Percentiles rank a stretch among this genome's conserved stretches.
These are phyloP conservation scores for Cyathus olla DNA, from an alignment of 1,284 basidiomycete genomes.

Conservation along the genomic window DNA sequence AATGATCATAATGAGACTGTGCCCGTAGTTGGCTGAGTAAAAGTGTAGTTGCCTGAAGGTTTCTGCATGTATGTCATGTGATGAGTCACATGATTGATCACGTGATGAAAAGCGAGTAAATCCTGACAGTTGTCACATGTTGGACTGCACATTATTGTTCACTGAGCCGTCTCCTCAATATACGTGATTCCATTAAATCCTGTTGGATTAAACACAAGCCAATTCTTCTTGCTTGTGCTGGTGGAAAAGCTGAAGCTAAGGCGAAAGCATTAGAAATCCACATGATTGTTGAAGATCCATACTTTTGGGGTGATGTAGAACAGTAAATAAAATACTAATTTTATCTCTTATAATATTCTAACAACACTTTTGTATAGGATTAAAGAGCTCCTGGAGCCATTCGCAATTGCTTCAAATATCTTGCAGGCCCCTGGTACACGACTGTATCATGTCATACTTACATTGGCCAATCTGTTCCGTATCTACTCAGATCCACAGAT, in stretches of 20 bases:
- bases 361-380: neutral
- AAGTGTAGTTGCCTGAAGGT: too few relatives aligned
- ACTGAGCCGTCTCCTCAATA: constrained; percentile 11
- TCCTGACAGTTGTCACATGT: constrained; percentile 16
- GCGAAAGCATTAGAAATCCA: constrained; percentile 1
- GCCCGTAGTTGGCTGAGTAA: too few relatives aligned
- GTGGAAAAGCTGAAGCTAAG: constrained; percentile 1
- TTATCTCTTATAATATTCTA: neutral
- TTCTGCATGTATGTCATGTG: too few relatives aligned
- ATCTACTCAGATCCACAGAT: constrained; percentile 14
- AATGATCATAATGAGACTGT: too few relatives aligned
- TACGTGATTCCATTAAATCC: constrained; percentile 20
- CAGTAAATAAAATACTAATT: constrained; percentile 14
- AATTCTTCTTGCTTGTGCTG: constrained; percentile 20
- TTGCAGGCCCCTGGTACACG: constrained; percentile 36
- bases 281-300: constrained; percentile 12
- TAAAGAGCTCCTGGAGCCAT: constrained; percentile 36
- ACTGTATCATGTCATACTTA: constrained; percentile 41
- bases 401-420: too few relatives aligned
- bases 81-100: too few relatives aligned
- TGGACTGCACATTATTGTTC: constrained; percentile 19
- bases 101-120: too few relatives aligned
- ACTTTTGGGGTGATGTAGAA: constrained; percentile 29
- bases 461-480: constrained; percentile 33
- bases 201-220: constrained; percentile 19